phyloP scores from a whole-genome alignment of 345 rosid species.

The Barbarea vulgaris region DNA sequence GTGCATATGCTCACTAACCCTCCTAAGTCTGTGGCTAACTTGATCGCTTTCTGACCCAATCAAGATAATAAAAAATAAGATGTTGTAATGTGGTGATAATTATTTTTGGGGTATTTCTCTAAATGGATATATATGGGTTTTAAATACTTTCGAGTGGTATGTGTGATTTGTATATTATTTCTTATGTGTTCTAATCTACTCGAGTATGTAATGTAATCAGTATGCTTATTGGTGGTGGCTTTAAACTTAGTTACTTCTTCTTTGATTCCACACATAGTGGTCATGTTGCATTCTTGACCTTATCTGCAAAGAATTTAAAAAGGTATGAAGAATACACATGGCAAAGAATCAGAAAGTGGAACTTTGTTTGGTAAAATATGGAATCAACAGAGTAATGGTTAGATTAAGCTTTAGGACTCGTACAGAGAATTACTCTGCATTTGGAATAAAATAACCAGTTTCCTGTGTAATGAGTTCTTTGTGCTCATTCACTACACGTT shows the following conservation, averaged over 20 bases:
- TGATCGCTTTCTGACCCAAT: slow-evolving; percentile 35
- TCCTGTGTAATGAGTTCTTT: neutral
- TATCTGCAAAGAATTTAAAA: neutral
- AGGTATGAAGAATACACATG: neutral
- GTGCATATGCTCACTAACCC: slow-evolving; percentile 75
- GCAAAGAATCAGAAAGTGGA: neutral
- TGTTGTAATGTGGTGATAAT: slow-evolving; percentile 15
- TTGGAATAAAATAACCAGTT: neutral
- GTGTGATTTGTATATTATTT: slow-evolving; percentile 35
- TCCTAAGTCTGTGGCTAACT: slow-evolving; percentile 53
- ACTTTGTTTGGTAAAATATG: neutral
- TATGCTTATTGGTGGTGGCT: slow-evolving; percentile 8
- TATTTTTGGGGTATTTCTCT: slow-evolving; percentile 11
- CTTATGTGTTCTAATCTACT: slow-evolving; percentile 3
- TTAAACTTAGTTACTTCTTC: neutral
- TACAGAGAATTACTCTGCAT: slow-evolving; percentile 1
- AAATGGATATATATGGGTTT: neutral
- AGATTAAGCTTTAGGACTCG: neutral
- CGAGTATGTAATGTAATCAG: slow-evolving; percentile 7
- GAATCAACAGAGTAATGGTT: neutral
- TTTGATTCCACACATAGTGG: neutral
- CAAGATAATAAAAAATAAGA: slow-evolving; percentile 17
- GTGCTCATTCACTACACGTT: neutral
- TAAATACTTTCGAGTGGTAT: slow-evolving; percentile 2
- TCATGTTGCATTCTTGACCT: neutral